These are phyloP conservation scores for Cladosporium austrohemisphaericum DNA, from an alignment of 2,329 filamentous ascomycete genomes.

Conservation along the genomic window DNA sequence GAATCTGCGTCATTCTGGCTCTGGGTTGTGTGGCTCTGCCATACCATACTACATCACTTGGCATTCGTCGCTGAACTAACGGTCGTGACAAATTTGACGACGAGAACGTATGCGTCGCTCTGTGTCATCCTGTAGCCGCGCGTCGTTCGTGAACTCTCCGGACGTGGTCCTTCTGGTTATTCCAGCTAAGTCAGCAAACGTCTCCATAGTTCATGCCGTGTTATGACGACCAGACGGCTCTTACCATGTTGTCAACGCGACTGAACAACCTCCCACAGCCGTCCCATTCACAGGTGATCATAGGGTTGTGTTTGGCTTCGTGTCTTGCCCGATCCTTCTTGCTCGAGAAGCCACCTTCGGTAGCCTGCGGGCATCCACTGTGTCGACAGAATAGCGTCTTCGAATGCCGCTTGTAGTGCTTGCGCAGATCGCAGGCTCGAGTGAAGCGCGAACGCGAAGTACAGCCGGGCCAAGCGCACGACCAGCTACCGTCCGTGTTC, in stretches of 20 bases:
- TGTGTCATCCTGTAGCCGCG: slow-evolving; percentile 13
- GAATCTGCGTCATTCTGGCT: background rate
- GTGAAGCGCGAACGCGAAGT: slow-evolving; percentile 57
- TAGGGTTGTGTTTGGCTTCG: slow-evolving; percentile 61
- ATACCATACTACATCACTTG: no score
- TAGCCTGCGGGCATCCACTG: slow-evolving; percentile 55
- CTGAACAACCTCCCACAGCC: slow-evolving; percentile 58
- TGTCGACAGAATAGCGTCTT: slow-evolving; percentile 60
- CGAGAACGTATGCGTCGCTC: background rate
- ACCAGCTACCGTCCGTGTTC: slow-evolving; percentile 51
- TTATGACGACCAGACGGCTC: no score
- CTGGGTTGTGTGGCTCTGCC: no score
- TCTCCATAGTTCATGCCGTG: no score
- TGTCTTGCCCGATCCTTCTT: slow-evolving; percentile 61
- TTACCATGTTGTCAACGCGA: slow-evolving; percentile 60
- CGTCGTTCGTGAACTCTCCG: slow-evolving; percentile 23
- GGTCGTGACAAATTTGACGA: no score
- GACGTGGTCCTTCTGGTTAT: slow-evolving; percentile 23
- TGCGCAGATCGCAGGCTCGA: slow-evolving; percentile 58
- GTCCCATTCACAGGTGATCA: slow-evolving; percentile 56
- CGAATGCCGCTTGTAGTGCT: slow-evolving; percentile 60
- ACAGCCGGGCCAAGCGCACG: slow-evolving; percentile 57
- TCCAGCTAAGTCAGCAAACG: slow-evolving; percentile 14
- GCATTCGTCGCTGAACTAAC: no score
- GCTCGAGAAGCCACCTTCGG: slow-evolving; percentile 57